Conservation (phyloP, 768 basidiomycete genomes). For the Psilocybe cubensis region DNA sequence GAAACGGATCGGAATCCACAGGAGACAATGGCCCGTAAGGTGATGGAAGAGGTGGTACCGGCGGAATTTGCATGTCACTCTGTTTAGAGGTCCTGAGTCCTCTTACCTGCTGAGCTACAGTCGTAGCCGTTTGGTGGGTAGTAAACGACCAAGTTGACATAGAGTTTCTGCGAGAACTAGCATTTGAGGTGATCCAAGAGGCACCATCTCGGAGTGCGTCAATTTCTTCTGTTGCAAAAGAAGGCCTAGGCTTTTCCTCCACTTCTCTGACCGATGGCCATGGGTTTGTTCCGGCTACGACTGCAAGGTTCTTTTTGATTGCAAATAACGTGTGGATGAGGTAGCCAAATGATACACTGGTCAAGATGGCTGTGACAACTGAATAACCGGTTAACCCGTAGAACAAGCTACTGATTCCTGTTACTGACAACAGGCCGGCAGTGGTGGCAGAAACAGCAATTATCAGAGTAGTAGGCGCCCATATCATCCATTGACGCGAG, state of each 20-base stretch:
- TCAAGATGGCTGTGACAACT: slow-evolving; percentile 51
- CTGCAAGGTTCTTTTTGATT: slow-evolving; percentile 66
- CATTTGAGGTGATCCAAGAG: slow-evolving; percentile 80
- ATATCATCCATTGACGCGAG: slow-evolving; percentile 72
- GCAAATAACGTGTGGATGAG: slow-evolving; percentile 64
- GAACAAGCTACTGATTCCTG: slow-evolving; percentile 58
- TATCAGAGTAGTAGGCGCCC: slow-evolving; percentile 64
- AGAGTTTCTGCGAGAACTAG: slow-evolving; percentile 58
- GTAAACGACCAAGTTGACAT: slow-evolving; percentile 76
- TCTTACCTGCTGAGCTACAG: slow-evolving; percentile 41
- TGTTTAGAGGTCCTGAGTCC: slow-evolving; percentile 33
- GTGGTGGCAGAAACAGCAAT: slow-evolving; percentile 59
- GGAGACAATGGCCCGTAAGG: slow-evolving; percentile 55
- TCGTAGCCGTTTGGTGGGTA: slow-evolving; percentile 55
- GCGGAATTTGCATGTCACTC: slow-evolving; percentile 54
- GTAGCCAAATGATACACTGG: slow-evolving; percentile 56
- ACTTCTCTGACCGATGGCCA: slow-evolving; percentile 63
- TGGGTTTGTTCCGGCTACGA: slow-evolving; percentile 54
- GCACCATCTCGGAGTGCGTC: slow-evolving; percentile 75
- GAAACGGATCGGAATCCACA: slow-evolving; percentile 67
- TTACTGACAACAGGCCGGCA: slow-evolving; percentile 59
- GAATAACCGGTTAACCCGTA: slow-evolving; percentile 65
- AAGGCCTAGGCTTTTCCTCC: slow-evolving; percentile 60
- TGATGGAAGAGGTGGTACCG: slow-evolving; percentile 71
- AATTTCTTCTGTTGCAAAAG: slow-evolving; percentile 73